Evolutionary conservation across 495 filamentous ascomycete species (phyloP), one percentile per base, ranked within the genome.

Genomic region (Tuber melanosporum): DNA sequence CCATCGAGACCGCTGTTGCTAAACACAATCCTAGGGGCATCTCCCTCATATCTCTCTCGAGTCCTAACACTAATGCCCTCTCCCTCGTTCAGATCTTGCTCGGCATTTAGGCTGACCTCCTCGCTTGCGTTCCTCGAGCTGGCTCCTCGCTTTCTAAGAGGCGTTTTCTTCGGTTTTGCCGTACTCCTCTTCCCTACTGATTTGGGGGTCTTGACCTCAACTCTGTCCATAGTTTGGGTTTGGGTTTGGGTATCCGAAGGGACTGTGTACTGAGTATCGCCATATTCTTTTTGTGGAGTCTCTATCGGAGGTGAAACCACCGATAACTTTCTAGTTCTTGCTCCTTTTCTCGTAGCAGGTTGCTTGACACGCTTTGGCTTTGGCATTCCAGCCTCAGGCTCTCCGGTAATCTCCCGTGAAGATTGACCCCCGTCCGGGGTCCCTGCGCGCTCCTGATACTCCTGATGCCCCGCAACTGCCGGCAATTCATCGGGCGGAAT

Each of bases 251-350:
- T 76, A 26, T 17, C 49, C n/a, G 79, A 74, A 14, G 74, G 80
- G 44, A 82, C 70, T 26, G 76, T 82, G 71, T 82, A 82, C 45
- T 82, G 80, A 7, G 80, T 82, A 71, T 82, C 71, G 6, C 78
- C 78, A 3, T 71, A 19, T 22, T 69, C 5, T 22, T 76, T 49
- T 69, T 52, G 73, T n/a, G 42, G 73, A 15, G 42, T 46, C 43
- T 70, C 75, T 49, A 12, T 42, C 5, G 73, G 76, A 14, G 77
- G 70, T 15, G 77, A 43, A 45, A 69, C 62, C 47, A 71, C 73
- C 39, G 26, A 36, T 52, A n/a, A 57, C 71, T 43, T 79, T 80
- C 20, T 66, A 52, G 52, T 71, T 52, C 32, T 74, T 72, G n/a
- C 47, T 39, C 32, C 26, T 46, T 81, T 81, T 46, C 77, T 81